Base-by-base conservation (phyloP, 306 rosid species). In the Carpinus viminea region DNA sequence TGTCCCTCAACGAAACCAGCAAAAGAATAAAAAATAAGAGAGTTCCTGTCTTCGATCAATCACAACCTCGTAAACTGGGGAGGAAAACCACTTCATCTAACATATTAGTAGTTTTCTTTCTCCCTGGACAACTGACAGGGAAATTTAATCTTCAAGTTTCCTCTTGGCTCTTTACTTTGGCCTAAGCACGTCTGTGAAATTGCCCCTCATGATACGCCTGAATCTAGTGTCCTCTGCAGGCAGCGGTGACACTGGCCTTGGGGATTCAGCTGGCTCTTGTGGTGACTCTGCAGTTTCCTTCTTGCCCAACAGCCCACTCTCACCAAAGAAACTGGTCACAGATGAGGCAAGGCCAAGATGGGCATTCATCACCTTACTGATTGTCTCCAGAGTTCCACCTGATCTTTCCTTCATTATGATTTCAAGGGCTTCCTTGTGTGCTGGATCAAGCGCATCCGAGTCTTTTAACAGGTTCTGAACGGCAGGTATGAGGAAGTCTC, bases 401-500 rank as follows among this genome's bases (percentile, higher is more conserved):
- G 96, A 91, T 86, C 96, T 89, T 81, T 95, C 99, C 90, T 87
- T 92, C 96, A 93, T 79, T 84, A 95, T 87, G 68, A 93, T 95
- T 88, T 95, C 99, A 60, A 95, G 97, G 78, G 98, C 99, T 86
- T 95, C 98, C 89, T 91, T 95, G 89, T 95, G 99, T 71, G 95
- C 99, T 48, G 99, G 99, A 88, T 93, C 99, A 56, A 95, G 78
- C 12, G 98, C 93, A 76, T 91, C 98, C 24, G 62, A 69, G 80
- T 95, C 98, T 79, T 81, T 93, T 74, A 91, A 68, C 62, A 95
- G 87, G 82, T 93, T 95, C 86, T 95, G 97, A 68, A 95, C 88
- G 21, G 94, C 83, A 50, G 99, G 99, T 77, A 93, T 83, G 79
- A 93, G 92, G 81, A 80, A 89, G 56, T 95, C 97, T 31, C 96